Evolutionary conservation across 2,329 filamentous ascomycete species (phyloP), one percentile per base, ranked within the genome.

Genomic region (Rhinocladiella similis): DNA sequence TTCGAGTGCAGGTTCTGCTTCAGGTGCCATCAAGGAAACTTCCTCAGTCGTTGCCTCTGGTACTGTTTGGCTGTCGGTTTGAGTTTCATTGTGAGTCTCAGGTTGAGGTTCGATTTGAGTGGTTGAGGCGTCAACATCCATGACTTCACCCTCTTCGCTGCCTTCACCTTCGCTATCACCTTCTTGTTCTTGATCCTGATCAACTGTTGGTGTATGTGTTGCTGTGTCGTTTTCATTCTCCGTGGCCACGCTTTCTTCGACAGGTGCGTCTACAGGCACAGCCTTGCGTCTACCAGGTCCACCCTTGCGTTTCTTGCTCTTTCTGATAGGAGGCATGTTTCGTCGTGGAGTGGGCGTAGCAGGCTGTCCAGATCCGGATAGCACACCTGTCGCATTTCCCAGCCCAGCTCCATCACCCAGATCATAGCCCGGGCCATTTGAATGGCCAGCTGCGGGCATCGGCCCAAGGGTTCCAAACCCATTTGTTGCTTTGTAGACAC

Each of bases 121-220:
- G 9, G 27, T 33, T 33, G 10, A 33, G 10, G 27, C 27, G 9
- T 33, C 27, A 33, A 33, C 27, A 33, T 65, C 63, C 20, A 60
- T 60, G 36, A 66, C 61, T 46, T 65, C 63, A 6, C 64, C 64
- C 50, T 66, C 64, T 42, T 66, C 64, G 50, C 60, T 63, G 36
- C 63, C 64, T 39, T 66, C 64, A 18, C 56, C 64, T 43, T 65
- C 64, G 43, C 63, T 63, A 12, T 63, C 55, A 25, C 54, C 27
- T 33, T 55, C 57, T 50, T 47, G 53, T 47, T 18, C 53, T 53
- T 50, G 57, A 48, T 35, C 35, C 53, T 36, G 60, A 50, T 50
- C 41, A 50, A 18, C 51, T 47, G 41, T 33, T 47, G 33, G 47
- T 51, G 33, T 59, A 36, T 29, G 35, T 22, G 47, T 55, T 12